A percentile compares a stretch with the other conserved stretches of the same genome.
phyloP scores from a whole-genome alignment of 176 grass and related monocot genomes.

The Urochloa ruziziensis region DNA sequence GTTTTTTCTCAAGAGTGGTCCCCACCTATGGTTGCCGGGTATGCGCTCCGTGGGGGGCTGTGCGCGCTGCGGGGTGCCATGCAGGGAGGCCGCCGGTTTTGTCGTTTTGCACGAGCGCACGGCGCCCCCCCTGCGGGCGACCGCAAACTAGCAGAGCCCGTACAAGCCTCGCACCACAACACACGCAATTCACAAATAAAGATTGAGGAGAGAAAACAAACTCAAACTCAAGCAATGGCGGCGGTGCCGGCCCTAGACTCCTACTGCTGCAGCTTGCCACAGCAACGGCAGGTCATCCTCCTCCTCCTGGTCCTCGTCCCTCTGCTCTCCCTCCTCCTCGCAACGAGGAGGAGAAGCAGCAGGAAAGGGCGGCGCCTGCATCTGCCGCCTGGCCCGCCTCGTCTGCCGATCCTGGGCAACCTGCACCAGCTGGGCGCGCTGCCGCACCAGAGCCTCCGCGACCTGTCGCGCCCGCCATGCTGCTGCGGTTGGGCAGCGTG shows the following conservation, averaged over 20 bases:
- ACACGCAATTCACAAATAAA: neutral
- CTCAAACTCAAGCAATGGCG: neutral
- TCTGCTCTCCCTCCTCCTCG: neutral
- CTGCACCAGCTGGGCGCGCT: conserved; percentile 54
- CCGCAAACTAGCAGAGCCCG: no score
- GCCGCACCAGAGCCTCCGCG: conserved; percentile 50
- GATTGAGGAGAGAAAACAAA: neutral
- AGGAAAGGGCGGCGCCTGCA: neutral
- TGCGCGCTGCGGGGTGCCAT: no score
- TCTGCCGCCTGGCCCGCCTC: conserved; percentile 35
- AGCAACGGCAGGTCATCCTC: neutral
- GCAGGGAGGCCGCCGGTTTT: no score
- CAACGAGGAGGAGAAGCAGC: neutral
- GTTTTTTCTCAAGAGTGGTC: no score
- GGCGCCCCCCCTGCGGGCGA: no score
- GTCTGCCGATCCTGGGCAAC: conserved; percentile 57
- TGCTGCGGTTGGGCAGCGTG: conserved; percentile 49
- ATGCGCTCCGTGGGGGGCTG: no score
- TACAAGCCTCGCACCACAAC: neutral
- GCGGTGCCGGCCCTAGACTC: neutral
- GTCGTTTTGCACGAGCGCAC: no score
- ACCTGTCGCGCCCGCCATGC: conserved; percentile 40
- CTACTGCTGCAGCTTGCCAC: neutral
- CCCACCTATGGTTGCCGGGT: no score
- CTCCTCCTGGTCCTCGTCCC: neutral